phyloP scores from a whole-genome alignment of 1,284 basidiomycete genomes.

The Ceratobasidium papillatum region DNA sequence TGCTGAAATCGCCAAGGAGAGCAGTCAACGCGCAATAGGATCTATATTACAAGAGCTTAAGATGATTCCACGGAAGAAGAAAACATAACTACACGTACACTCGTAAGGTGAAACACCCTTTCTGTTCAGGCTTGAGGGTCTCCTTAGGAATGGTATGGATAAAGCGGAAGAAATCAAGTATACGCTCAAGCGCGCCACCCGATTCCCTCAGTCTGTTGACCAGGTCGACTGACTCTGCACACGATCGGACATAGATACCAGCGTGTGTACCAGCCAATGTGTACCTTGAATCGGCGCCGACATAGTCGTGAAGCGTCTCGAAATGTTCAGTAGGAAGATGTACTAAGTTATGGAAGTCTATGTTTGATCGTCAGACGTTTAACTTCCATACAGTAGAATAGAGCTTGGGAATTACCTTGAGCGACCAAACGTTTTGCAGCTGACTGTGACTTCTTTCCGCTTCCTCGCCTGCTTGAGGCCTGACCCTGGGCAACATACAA shows the following conservation, averaged over 20 bases:
- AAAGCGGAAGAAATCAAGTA: background rate
- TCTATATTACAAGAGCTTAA: background rate
- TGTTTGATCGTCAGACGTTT: background rate
- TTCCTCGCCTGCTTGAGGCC: no score
- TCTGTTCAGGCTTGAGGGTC: constrained; percentile 17
- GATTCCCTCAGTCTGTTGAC: background rate
- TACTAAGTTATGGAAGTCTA: background rate
- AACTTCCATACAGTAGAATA: background rate
- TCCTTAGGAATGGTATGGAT: background rate
- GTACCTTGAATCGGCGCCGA: constrained; percentile 29
- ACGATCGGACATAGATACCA: constrained; percentile 12
- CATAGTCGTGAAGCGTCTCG: background rate
- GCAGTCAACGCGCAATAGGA: constrained; percentile 15
- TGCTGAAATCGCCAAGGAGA: constrained; percentile 24
- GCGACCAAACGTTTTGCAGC: background rate
- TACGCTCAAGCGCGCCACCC: background rate
- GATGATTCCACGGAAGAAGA: background rate
- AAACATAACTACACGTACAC: background rate
- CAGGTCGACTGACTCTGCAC: background rate
- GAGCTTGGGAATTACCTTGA: background rate
- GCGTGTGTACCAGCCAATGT: constrained; percentile 9
- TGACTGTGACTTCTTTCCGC: background rate
- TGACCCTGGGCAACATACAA: no score
- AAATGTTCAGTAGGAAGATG: background rate
- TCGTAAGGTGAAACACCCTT: constrained; percentile 20